Evolutionary conservation across 768 basidiomycete species (phyloP).

Genomic region (Candolleomyces eurysporus): DNA sequence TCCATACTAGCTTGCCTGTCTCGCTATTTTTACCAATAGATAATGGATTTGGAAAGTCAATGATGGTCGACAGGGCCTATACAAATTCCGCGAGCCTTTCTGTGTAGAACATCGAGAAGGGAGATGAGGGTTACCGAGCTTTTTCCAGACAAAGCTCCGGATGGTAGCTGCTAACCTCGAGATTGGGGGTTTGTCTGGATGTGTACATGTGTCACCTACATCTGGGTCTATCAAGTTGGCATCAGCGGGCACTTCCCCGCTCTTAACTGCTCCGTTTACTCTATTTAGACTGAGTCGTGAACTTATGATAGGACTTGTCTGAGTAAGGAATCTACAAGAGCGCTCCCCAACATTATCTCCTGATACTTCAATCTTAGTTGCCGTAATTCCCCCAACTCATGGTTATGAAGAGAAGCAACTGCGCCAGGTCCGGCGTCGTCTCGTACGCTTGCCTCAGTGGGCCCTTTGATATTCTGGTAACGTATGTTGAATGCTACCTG

Average conservation of each 20-base stretch:
- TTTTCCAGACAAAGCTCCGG: background rate
- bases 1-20: background rate
- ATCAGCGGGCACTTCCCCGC: too few species aligned
- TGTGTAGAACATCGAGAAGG: background rate
- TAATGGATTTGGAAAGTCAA: background rate
- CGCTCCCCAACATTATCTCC: too few species aligned
- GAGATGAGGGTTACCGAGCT: background rate
- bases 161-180: slow-evolving; percentile 2
- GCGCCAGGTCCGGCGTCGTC: too few species aligned
- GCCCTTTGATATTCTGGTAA: background rate
- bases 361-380: too few species aligned
- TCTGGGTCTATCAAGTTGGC: too few species aligned
- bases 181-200: background rate
- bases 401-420: too few species aligned
- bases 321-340: too few species aligned
- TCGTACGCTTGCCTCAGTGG: too few species aligned
- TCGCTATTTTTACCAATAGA: background rate
- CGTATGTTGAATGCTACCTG: background rate
- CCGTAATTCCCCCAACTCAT: too few species aligned
- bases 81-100: background rate
- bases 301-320: too few species aligned
- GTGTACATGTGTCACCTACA: background rate
- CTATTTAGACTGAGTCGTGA: too few species aligned
- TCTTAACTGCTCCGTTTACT: too few species aligned
- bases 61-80: background rate